Conservation (phyloP, 257 asterid species). For the Solanum virginianum region DNA sequence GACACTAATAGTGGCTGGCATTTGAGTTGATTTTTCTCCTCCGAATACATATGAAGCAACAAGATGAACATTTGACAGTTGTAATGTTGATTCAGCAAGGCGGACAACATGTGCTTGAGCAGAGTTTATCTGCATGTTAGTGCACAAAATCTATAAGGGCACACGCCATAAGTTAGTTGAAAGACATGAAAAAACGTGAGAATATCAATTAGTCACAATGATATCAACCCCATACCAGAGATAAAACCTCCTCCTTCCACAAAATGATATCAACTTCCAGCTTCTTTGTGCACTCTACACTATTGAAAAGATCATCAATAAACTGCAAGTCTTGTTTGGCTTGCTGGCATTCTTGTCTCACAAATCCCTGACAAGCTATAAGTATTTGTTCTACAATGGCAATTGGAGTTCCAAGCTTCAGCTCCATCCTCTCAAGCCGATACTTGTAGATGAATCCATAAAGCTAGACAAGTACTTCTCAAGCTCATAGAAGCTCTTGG, state of each 20-base stretch:
- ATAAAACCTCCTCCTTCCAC: slow-evolving; percentile 65
- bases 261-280: slow-evolving; percentile 70
- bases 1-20: slow-evolving; percentile 57
- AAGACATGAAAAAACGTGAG: neutral
- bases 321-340: slow-evolving; percentile 56
- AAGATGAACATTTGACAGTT: slow-evolving; percentile 69
- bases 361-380: slow-evolving; percentile 64
- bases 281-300: slow-evolving; percentile 43
- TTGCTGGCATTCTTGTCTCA: slow-evolving; percentile 54
- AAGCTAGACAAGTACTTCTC: slow-evolving; percentile 76
- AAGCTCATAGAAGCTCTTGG: slow-evolving; percentile 50
- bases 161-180: neutral
- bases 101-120: slow-evolving; percentile 60
- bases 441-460: slow-evolving; percentile 71
- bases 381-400: slow-evolving; percentile 66
- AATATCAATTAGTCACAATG: neutral
- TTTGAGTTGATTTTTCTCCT: slow-evolving; percentile 56
- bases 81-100: slow-evolving; percentile 70
- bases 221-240: slow-evolving; percentile 41
- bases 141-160: neutral
- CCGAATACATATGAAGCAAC: slow-evolving; percentile 53
- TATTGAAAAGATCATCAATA: slow-evolving; percentile 48
- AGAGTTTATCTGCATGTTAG: slow-evolving; percentile 53
- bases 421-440: slow-evolving; percentile 82
- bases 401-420: slow-evolving; percentile 88